phyloP scores from a whole-genome alignment of 495 filamentous ascomycete species.

The Neurospora pannonica region DNA sequence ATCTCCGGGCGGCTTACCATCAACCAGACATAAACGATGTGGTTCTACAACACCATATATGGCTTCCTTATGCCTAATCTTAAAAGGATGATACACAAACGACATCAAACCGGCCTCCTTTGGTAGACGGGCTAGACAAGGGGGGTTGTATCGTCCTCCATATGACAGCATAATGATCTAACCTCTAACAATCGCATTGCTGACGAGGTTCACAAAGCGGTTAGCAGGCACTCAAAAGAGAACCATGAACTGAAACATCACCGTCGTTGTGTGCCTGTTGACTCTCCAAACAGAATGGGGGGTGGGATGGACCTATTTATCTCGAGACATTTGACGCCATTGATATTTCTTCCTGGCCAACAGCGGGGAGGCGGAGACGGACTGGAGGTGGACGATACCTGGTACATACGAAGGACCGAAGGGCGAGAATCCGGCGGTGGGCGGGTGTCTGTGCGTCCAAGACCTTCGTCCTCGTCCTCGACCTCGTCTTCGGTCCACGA shows the following conservation, averaged over 20 bases:
- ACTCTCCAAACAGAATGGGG: neutral
- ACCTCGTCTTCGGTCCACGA: neutral
- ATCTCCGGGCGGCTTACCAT: neutral
- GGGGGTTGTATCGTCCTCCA: neutral
- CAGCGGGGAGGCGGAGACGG: neutral
- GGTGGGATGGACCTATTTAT: neutral
- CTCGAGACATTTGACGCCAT: neutral
- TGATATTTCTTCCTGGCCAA: neutral
- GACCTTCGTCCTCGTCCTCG: neutral
- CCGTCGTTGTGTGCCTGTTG: neutral
- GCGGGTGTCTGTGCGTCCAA: neutral
- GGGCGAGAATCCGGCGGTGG: neutral
- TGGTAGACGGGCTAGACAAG: neutral
- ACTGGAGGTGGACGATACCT: neutral
- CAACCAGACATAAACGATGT: neutral
- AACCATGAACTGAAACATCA: neutral
- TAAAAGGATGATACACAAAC: neutral
- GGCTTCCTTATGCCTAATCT: neutral
- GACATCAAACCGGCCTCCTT: neutral
- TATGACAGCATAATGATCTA: neutral
- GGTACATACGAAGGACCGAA: neutral
- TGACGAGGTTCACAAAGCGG: neutral
- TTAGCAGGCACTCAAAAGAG: neutral
- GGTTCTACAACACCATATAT: neutral
- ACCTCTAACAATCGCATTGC: neutral